phyloP scores from a whole-genome alignment of 1,139 yeast genomes.

The Protomyces inouyei region DNA sequence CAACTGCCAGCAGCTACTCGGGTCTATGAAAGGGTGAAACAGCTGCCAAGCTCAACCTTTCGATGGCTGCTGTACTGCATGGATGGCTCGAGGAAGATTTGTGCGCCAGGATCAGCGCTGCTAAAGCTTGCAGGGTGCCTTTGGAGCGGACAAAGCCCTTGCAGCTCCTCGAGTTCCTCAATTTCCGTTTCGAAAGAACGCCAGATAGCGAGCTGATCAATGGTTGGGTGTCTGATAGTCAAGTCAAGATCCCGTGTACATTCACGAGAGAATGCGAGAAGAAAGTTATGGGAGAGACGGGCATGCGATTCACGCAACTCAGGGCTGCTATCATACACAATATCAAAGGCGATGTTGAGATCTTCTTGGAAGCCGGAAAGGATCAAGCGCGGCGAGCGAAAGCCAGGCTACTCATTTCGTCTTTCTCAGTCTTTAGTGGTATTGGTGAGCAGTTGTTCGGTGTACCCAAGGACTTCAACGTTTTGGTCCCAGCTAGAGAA shows the following conservation, averaged over 20 bases:
- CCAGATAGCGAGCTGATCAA: not conserved
- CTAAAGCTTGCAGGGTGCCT: not conserved
- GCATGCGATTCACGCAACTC: constrained; percentile 12
- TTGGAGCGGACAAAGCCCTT: not conserved
- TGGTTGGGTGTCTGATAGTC: constrained; percentile 18
- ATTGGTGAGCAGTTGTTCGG: constrained; percentile 9
- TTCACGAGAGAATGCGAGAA: constrained; percentile 7
- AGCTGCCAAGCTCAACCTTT: too few relatives aligned
- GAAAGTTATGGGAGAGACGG: not conserved
- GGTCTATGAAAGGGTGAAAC: too few relatives aligned
- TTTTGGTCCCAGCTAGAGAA: not conserved
- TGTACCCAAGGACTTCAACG: constrained; percentile 3
- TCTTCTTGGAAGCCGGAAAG: not conserved
- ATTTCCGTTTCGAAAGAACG: not conserved
- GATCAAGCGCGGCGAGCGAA: not conserved
- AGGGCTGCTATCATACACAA: not conserved
- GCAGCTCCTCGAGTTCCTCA: constrained; percentile 10
- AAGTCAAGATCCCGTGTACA: not conserved
- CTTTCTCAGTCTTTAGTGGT: constrained; percentile 5
- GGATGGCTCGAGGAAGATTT: constrained; percentile 15
- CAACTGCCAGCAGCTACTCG: too few relatives aligned
- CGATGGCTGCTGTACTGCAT: constrained; percentile 11
- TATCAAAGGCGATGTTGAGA: not conserved
- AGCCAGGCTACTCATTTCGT: not conserved
- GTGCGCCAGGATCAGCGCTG: not conserved